Evolutionary conservation across 345 rosid species (phyloP).

Genomic region (Salix purpurea): DNA sequence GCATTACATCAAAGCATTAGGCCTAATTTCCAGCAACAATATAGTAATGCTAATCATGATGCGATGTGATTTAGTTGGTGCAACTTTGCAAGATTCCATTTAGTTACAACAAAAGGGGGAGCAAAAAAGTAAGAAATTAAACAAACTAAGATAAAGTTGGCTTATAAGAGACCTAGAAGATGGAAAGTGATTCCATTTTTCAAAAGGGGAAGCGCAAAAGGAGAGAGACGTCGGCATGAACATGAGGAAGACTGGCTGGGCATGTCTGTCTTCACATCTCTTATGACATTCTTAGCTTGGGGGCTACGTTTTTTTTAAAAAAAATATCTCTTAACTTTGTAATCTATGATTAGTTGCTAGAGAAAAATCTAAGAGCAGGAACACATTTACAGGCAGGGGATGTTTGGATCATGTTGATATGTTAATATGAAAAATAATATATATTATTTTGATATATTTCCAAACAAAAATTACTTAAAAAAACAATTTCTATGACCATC

Average conservation of each 20-base stretch:
- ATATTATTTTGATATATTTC: too few species aligned
- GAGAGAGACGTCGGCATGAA: background rate
- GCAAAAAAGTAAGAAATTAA: background rate
- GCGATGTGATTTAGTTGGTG: background rate
- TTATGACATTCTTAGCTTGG: too few species aligned
- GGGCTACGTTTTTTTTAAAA: too few species aligned
- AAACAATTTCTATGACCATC: too few species aligned
- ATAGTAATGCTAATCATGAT: background rate
- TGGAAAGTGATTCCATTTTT: background rate
- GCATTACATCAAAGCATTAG: background rate
- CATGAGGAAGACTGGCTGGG: background rate
- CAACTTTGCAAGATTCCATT: background rate
- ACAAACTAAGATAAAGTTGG: background rate
- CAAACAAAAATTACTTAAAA: fast-evolving
- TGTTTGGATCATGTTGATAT: too few species aligned
- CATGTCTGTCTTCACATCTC: background rate
- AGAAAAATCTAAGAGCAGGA: background rate
- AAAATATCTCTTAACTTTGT: too few species aligned
- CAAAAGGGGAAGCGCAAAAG: background rate
- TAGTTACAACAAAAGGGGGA: background rate
- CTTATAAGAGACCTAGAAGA: background rate
- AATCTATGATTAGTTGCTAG: background rate
- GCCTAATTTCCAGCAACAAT: background rate
- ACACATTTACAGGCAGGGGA: background rate
- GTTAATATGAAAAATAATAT: too few species aligned